Evolutionary conservation across 2,329 filamentous ascomycete genomes (phyloP), one percentile per base, ranked within the genome.

Genomic region (Beauveria varroae): DNA sequence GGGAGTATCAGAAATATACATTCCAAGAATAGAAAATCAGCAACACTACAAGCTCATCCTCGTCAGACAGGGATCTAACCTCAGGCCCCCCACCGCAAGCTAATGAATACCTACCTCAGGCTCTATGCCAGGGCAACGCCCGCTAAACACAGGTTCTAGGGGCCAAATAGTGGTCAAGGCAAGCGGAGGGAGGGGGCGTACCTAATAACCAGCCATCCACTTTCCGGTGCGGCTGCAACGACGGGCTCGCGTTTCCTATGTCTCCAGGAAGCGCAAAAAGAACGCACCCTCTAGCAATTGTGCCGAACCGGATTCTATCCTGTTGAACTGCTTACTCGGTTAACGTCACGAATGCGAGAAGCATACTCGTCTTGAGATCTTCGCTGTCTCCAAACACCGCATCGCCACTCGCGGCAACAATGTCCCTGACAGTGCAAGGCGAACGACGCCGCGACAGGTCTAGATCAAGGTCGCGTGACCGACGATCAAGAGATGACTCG

Each of bases 381-480:
- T 54, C 9, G 14, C 16, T 20, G 43, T 22, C 16, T 9, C 24
- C 37, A 22, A 18, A 43, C 52, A 22, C 34, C 30, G 34, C 47
- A 26, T 43, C 18, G 20, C 12, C 56, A 40, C 51, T 18, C 46
- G 30, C 47, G 8, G 18, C 24, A 57, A 67, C 62, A 67, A 85
- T 84, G 81, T 83, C 82, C 66, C 74, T 83, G 50, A 74, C 76
- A 60, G 77, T 81, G 58, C 78, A 79, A 62, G 76, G 78, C 61
- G 69, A 70, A 62, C 71, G 72, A 54, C 75, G 75, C 51, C 76
- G 78, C 59, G 77, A 73, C 54, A 79, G 80, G 58, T 79, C 80
- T 57, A 75, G 76, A 57, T 84, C 81, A 73, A 52, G 74, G 70
- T 68, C 78, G 73, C 70, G 72, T 63, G 71, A 73, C 61, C 68